Evolutionary conservation across 257 asterid genomes (phyloP), one percentile per base, ranked within the genome.

Genomic region (Thymus mandschuricus): DNA sequence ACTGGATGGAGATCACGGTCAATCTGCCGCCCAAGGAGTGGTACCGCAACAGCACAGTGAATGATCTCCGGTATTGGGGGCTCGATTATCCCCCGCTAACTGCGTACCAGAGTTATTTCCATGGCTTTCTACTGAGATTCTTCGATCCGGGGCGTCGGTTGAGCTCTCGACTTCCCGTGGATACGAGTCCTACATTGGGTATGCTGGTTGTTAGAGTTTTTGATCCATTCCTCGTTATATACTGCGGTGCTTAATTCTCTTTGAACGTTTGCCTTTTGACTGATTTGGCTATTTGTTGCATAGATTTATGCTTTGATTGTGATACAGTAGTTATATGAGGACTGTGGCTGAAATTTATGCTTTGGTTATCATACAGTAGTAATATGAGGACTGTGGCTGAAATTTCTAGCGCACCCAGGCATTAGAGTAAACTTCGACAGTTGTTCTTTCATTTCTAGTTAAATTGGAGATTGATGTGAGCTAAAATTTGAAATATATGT

Each of bases 1-100:
- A 95, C 70, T 95, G 99, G 99, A 95, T 95, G 98, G 99, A 95
- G 88, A 88, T 95, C 64, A 88, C 98, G 1, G 66, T 75, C 76
- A 95, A 89, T 72, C 89, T 89, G 31, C 96, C 98, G 12, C 86
- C 85, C 43, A 80, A 73, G 72, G 91, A 95, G 33, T 95, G 99
- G 99, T 92, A 95, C 44, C 86, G 82, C 21, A 89, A 95, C 78
- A 83, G 86, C 80, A 76, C 96, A 11, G 63, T 66, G 0, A 95
- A 95, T 73, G 96, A 92, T 85, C 92, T 95, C 49, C 46, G 81
- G 34, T 88, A 95, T 66, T 95, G 97, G 99, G 98, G 98, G 11
- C 89, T 95, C 55, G 99, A 95, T 73, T 95, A 95, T 81, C 99
- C 98, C 8, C 96, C 98, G 49, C 85, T 95, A 27, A 91, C 98